Conservation (phyloP, 768 basidiomycete genomes). For the Naganishia kalamii region DNA sequence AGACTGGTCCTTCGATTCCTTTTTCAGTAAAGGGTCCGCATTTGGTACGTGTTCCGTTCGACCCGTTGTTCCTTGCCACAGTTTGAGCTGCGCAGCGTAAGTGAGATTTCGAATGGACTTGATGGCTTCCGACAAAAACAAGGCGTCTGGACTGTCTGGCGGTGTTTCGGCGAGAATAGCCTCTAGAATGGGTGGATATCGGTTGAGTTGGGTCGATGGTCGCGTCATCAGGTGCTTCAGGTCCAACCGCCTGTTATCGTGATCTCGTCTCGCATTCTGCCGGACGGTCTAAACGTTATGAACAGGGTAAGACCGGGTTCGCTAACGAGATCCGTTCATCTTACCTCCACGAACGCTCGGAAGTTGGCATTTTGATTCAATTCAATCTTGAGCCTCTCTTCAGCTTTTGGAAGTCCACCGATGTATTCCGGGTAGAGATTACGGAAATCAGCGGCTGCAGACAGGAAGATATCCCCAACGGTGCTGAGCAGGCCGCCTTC, state of each 20-base stretch:
- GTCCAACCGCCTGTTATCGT: constrained; percentile 58
- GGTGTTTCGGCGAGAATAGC: constrained; percentile 78
- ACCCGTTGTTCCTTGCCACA: constrained; percentile 86
- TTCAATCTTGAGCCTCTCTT: constrained; percentile 81
- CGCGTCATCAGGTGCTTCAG: constrained; percentile 72
- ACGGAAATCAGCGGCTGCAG: constrained; percentile 79
- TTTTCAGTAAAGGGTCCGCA: constrained; percentile 15
- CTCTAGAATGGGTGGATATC: constrained; percentile 76
- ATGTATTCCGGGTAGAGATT: constrained; percentile 73
- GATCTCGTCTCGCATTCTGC: constrained; percentile 45
- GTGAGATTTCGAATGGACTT: constrained; percentile 76
- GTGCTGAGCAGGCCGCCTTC: constrained; percentile 72
- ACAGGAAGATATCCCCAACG: constrained; percentile 83
- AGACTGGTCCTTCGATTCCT: constrained; percentile 42
- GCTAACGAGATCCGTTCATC: constrained; percentile 21
- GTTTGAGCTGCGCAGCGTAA: constrained; percentile 69
- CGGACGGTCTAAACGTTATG: constrained; percentile 49
- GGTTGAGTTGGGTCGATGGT: constrained; percentile 73
- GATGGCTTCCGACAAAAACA: constrained; percentile 76
- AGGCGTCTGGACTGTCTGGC: constrained; percentile 70
- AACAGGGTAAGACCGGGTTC: neutral
- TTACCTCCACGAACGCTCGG: constrained; percentile 70
- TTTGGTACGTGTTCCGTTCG: constrained; percentile 51
- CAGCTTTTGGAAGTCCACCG: constrained; percentile 68
- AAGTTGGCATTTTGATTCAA: constrained; percentile 72